Evolutionary conservation across 2,329 filamentous ascomycete species (phyloP), one percentile per base, ranked within the genome.

Genomic region (Cercospora nicotianae): DNA sequence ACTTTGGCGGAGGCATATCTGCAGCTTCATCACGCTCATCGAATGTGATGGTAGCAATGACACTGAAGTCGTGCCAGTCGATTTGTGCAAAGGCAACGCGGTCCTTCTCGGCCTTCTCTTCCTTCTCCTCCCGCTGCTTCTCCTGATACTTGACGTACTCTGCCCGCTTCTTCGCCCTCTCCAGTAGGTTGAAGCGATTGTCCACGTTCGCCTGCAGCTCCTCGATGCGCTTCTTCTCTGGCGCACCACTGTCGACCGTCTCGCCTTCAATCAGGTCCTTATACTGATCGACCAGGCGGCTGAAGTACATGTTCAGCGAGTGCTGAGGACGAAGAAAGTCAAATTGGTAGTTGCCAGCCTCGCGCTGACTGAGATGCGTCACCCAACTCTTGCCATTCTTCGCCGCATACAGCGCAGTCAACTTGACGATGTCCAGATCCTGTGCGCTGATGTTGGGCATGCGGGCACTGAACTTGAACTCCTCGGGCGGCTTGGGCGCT

Each of bases 401-500:
- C 63, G 95, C 95, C 60, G 94, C 93, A 80, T 95, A 97, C 28
- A 96, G 84, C 20, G 95, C 95, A 39, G 94, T 97, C 76, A 97
- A 81, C 70, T 85, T 87, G 67, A 89, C 82, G 26, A 90, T 84
- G 63, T 89, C 88, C 69, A 98, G 83, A 84, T 99, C 95, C 80
- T 96, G 92, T 72, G 96, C 93, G 81, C 91, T 97, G 82, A 99
- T 97, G 73, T 94, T 94, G 67, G 95, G 95, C 92, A 98, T 97
- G 78, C 94, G 91, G 74, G 95, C 94, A 65, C 93, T 97, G 82
- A 97, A 99, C 73, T 91, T 88, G 77, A 96, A 98, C 75, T 94
- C 91, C 66, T 91, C 87, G 16, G 95, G 95, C 76, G 94, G 89
- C 53, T 90, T 89, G 7, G 94, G 94, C 23, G 94, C 94, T 79